Evolutionary conservation across 2,329 filamentous ascomycete genomes (phyloP).

Genomic region (Apiospora marii): DNA sequence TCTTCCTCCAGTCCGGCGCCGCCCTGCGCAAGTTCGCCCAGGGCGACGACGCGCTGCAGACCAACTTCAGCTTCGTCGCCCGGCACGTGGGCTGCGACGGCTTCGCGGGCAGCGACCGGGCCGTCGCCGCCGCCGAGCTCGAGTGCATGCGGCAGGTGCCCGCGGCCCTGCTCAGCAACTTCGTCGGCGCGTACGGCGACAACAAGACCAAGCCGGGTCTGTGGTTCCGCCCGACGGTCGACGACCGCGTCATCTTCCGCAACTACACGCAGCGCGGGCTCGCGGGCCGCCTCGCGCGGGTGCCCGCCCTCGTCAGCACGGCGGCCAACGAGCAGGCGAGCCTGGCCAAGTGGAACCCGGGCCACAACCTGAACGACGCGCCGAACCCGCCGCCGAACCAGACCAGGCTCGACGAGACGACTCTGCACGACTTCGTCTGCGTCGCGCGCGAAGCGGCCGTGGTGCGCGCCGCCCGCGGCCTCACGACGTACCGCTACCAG

Average conservation of each 20-base stretch:
- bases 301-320: constrained; percentile 42
- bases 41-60: constrained; percentile 32
- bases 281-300: constrained; percentile 36
- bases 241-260: constrained; percentile 41
- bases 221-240: constrained; percentile 38
- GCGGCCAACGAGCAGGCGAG: constrained; percentile 44
- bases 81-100: constrained; percentile 43
- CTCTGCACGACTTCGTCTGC: constrained; percentile 34
- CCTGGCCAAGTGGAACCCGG: constrained; percentile 38
- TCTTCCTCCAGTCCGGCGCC: constrained; percentile 51
- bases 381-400: constrained; percentile 33
- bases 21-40: constrained; percentile 28
- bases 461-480: constrained; percentile 33
- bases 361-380: constrained; percentile 38
- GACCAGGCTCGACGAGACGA: constrained; percentile 29
- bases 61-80: constrained; percentile 47
- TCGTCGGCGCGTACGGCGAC: constrained; percentile 32
- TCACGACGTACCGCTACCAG: constrained; percentile 41
- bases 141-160: constrained; percentile 48
- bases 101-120: constrained; percentile 24
- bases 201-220: constrained; percentile 31
- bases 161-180: constrained; percentile 31
- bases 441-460: constrained; percentile 30
- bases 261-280: constrained; percentile 40
- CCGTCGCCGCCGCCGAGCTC: constrained; percentile 38